Conservation (phyloP, 768 basidiomycete genomes). For the Kwoniella mangroviensis region DNA sequence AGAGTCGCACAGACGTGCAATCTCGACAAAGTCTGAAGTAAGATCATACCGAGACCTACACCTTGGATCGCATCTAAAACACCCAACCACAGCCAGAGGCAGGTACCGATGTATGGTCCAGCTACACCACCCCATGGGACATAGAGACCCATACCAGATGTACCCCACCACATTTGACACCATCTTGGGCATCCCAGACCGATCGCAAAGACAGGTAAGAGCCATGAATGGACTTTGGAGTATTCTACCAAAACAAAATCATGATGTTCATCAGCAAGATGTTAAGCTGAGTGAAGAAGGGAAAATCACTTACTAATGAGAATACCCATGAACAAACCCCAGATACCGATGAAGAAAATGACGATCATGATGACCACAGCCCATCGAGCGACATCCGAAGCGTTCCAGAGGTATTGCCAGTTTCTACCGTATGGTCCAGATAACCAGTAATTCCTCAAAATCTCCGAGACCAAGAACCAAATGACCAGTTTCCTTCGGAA, state of each 20-base stretch:
- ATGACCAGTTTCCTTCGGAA: conserved; percentile 89
- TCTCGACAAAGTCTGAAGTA: conserved; percentile 75
- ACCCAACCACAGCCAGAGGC: conserved; percentile 93
- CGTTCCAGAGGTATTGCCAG: conserved; percentile 89
- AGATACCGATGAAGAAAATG: conserved; percentile 83
- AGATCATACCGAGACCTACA: conserved; percentile 68
- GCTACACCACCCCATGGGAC: conserved; percentile 87
- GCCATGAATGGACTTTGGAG: conserved; percentile 93
- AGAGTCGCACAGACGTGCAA: conserved; percentile 93
- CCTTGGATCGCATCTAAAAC: conserved; percentile 93
- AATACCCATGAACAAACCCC: conserved; percentile 74
- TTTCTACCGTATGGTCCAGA: conserved; percentile 70
- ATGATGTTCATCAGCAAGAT: conserved; percentile 13
- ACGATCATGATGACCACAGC: conserved; percentile 78
- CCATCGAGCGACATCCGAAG: conserved; percentile 76
- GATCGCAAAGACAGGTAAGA: conserved; percentile 91
- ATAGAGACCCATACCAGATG: conserved; percentile 87
- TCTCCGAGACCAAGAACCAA: conserved; percentile 92
- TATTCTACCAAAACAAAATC: conserved; percentile 62
- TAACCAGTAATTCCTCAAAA: conserved; percentile 66
- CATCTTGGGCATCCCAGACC: conserved; percentile 91
- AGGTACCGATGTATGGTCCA: conserved; percentile 87
- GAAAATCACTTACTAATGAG: conserved; percentile 62
- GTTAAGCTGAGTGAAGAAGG: background rate
- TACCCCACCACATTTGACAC: conserved; percentile 98